phyloP scores from a whole-genome alignment of 73 alveolate genomes.

The Paramecium pentaurelia region DNA sequence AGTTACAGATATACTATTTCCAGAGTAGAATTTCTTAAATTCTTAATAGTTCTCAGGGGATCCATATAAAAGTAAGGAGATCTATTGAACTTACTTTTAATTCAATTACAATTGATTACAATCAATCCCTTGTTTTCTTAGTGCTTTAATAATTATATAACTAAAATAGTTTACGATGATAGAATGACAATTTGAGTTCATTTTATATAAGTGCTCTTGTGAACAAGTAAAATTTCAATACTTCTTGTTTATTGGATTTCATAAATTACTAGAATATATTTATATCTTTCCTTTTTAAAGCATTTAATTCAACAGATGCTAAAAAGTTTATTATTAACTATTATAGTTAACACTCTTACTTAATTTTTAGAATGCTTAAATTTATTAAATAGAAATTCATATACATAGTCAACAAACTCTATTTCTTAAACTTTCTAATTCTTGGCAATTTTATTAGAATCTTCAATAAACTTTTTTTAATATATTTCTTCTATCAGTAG shows the following conservation, averaged over 20 bases:
- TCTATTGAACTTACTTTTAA: background rate
- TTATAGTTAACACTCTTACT: background rate
- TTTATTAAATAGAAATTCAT: background rate
- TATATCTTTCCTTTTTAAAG: background rate
- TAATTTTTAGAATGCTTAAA: background rate
- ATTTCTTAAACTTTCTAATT: background rate
- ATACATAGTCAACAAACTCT: background rate
- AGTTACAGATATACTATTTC: background rate
- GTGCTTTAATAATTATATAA: background rate
- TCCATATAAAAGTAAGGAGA: background rate
- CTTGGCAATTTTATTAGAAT: background rate
- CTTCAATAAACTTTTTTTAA: background rate
- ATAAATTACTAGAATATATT: background rate
- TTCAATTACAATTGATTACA: background rate
- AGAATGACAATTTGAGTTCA: background rate
- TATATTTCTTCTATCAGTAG: slow-evolving; percentile 3
- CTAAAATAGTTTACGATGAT: slow-evolving; percentile 9
- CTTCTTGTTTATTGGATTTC: background rate
- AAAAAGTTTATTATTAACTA: slow-evolving; percentile 28
- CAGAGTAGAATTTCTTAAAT: background rate
- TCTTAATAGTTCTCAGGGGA: background rate
- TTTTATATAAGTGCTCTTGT: slow-evolving; percentile 13
- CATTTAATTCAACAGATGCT: background rate
- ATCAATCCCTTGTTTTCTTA: background rate
- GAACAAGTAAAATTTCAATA: background rate